Percentiles rank a stretch among this genome's conserved stretches.
Evolutionary conservation across 2,329 filamentous ascomycete genomes (phyloP).

Genomic region (Cercospora brassicicola): DNA sequence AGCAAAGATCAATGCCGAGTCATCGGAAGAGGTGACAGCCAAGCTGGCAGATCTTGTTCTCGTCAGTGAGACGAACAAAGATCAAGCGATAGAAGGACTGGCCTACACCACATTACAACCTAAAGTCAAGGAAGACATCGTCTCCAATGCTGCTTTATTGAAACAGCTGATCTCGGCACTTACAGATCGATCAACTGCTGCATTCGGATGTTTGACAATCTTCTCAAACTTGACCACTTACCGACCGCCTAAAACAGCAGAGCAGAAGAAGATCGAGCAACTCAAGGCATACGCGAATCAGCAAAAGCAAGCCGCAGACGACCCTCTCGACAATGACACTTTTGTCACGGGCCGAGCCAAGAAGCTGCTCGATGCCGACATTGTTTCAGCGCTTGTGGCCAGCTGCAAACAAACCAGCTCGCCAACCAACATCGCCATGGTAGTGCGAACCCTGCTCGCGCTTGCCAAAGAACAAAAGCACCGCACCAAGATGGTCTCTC

Average conservation of each 20-base stretch:
- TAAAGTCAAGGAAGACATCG: slow-evolving; percentile 78
- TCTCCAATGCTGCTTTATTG: slow-evolving; percentile 67
- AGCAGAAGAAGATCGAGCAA: slow-evolving; percentile 87
- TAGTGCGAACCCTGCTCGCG: slow-evolving; percentile 73
- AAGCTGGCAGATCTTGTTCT: slow-evolving; percentile 37
- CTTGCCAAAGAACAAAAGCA: slow-evolving; percentile 72
- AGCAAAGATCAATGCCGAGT: slow-evolving; percentile 48
- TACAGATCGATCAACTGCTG: slow-evolving; percentile 47
- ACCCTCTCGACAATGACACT: slow-evolving; percentile 72
- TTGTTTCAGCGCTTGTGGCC: slow-evolving; percentile 74
- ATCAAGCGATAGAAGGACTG: slow-evolving; percentile 79
- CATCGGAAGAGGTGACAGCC: slow-evolving; percentile 31
- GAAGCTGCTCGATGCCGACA: slow-evolving; percentile 73
- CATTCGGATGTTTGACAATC: slow-evolving; percentile 84
- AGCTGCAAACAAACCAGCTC: slow-evolving; percentile 48
- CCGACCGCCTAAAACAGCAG: slow-evolving; percentile 73
- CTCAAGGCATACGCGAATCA: slow-evolving; percentile 93
- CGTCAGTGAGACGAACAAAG: slow-evolving; percentile 45
- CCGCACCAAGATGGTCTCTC: slow-evolving; percentile 80
- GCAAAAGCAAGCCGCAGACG: slow-evolving; percentile 61
- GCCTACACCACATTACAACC: slow-evolving; percentile 88
- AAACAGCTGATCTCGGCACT: slow-evolving; percentile 67
- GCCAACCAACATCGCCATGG: slow-evolving; percentile 67
- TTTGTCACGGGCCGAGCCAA: slow-evolving; percentile 75
- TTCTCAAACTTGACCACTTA: slow-evolving; percentile 83